These are phyloP conservation scores for Luzula sylvatica DNA, from an alignment of 176 grass and related monocot species.

Conservation along the genomic window DNA sequence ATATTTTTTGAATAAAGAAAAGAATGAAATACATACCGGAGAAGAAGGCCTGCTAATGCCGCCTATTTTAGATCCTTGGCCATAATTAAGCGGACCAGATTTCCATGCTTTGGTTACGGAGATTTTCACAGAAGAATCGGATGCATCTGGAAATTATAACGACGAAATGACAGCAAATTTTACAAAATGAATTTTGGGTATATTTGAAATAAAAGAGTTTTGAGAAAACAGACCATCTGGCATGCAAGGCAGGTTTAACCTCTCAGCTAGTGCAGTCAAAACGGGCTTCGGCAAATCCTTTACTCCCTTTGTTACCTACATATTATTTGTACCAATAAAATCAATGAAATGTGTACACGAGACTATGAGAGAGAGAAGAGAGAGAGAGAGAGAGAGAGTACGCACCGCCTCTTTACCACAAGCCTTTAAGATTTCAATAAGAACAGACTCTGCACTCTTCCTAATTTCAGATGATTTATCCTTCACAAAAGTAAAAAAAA, in stretches of 20 bases:
- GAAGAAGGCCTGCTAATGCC: no score
- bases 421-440: conserved; percentile 70
- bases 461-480: conserved; percentile 99
- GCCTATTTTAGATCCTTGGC: no score
- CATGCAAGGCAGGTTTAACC: conserved; percentile 55
- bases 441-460: conserved; percentile 79
- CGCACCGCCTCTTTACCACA: conserved; percentile 89
- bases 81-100: no score
- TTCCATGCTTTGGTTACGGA: conserved; percentile 34
- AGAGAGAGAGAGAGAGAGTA: not conserved
- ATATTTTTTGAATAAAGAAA: no score
- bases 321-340: not conserved
- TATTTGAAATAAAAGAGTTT: not conserved
- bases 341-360: conserved; percentile 2
- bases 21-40: no score
- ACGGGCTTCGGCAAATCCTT: conserved; percentile 85
- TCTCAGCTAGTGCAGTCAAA: conserved; percentile 66
- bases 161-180: conserved; percentile 13
- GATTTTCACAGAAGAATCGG: conserved; percentile 47
- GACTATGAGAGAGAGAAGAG: not conserved
- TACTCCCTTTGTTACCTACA: conserved; percentile 65
- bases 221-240: conserved; percentile 50
- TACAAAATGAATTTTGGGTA: conserved; percentile 1
- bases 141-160: conserved; percentile 33
- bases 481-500: conserved; percentile 34